These are phyloP conservation scores for Dalechampia spathulata DNA, from an alignment of 441 rosid species.

Conservation along the genomic window DNA sequence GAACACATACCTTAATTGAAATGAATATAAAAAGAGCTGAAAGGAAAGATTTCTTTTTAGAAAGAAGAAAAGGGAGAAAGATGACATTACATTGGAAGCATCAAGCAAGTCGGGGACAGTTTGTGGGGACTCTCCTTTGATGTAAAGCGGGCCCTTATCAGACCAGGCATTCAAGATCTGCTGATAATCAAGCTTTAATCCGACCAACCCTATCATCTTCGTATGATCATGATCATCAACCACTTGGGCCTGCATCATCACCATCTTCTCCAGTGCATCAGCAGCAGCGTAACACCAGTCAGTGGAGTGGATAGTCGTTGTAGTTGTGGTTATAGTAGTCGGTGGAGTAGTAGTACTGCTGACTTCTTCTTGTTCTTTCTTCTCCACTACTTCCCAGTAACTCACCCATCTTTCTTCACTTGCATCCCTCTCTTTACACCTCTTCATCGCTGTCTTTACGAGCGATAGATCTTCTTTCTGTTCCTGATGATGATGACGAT, in stretches of 20 bases:
- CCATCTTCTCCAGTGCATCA: constrained; percentile 16
- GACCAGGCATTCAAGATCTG: constrained; percentile 81
- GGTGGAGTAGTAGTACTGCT: constrained; percentile 36
- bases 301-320: no score
- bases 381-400: constrained; percentile 69
- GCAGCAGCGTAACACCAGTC: constrained; percentile 13
- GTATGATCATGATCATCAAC: background rate
- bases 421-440: constrained; percentile 38
- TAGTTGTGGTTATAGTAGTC: no score
- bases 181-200: constrained; percentile 78
- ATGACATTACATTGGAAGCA: constrained; percentile 28
- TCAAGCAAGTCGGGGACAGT: constrained; percentile 68
- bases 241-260: background rate
- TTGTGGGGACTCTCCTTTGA: constrained; percentile 53
- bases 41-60: background rate
- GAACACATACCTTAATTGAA: background rate
- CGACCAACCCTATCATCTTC: constrained; percentile 24
- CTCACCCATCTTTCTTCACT: constrained; percentile 81
- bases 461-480: constrained; percentile 21
- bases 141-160: constrained; percentile 60
- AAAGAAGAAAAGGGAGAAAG: background rate
- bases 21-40: background rate
- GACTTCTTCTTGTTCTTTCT: constrained; percentile 51
- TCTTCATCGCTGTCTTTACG: constrained; percentile 52
- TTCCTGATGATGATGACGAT: background rate